A percentile compares a stretch with the other conserved stretches of the same genome.
Evolutionary conservation across 345 rosid genomes (phyloP).

Genomic region (Ailanthus altissimus): DNA sequence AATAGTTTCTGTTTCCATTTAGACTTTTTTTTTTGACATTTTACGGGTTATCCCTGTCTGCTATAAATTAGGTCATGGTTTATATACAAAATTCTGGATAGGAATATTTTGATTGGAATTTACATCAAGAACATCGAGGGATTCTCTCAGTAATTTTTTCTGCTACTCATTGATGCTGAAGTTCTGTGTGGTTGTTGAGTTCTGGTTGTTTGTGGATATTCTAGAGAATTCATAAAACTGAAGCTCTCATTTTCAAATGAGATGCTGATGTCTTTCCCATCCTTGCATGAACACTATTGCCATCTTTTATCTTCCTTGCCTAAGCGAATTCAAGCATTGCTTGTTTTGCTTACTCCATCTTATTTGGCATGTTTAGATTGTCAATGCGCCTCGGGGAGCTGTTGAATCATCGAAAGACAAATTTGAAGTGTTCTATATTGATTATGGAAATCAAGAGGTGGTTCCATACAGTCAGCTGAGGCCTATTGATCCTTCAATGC

Average conservation of each 20-base stretch:
- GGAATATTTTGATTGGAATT: too few relatives aligned
- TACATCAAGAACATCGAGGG: background rate
- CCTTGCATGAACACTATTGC: background rate
- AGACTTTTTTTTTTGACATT: background rate
- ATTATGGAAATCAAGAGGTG: slow-evolving; percentile 92
- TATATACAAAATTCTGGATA: background rate
- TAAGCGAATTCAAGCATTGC: background rate
- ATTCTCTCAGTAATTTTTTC: background rate
- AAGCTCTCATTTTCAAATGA: background rate
- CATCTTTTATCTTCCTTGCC: background rate
- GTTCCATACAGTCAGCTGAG: slow-evolving; percentile 72
- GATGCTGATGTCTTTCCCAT: background rate
- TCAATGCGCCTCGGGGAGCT: slow-evolving; percentile 75
- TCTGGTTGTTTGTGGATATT: background rate
- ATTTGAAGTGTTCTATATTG: slow-evolving; percentile 94
- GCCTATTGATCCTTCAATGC: slow-evolving; percentile 73
- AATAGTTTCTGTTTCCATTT: background rate
- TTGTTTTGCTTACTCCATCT: slow-evolving; percentile 9
- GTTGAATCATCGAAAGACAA: slow-evolving; percentile 68
- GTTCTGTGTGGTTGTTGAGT: background rate
- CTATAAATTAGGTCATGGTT: background rate
- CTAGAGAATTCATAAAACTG: background rate
- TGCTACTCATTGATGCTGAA: background rate
- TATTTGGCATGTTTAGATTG: slow-evolving; percentile 52
- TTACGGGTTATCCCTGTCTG: background rate